A percentile compares a stretch with the other conserved stretches of the same genome.
Evolutionary conservation across 2,329 filamentous ascomycete species (phyloP).

Genomic region (Keithomyces neogunnii): DNA sequence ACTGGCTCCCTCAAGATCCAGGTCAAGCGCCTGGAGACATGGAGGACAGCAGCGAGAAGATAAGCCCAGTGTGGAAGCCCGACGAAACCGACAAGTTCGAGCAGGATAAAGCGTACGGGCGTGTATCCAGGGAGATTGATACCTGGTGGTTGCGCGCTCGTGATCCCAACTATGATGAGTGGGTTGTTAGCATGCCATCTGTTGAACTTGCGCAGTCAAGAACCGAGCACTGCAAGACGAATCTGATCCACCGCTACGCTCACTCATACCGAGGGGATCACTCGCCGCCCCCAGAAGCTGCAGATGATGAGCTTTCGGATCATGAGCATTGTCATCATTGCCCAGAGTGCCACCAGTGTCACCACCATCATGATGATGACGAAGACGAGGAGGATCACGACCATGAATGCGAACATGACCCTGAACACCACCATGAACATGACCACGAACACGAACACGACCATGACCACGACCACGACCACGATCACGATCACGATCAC

Average conservation of each 20-base stretch:
- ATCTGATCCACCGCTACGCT: slow-evolving; percentile 48
- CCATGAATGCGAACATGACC: slow-evolving; percentile 11
- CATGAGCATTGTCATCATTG: slow-evolving; percentile 28
- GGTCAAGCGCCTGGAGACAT: slow-evolving; percentile 21
- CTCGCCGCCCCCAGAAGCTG: slow-evolving; percentile 24
- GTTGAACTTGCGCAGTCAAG: slow-evolving; percentile 50
- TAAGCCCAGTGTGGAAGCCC: slow-evolving; percentile 40
- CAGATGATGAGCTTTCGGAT: slow-evolving; percentile 30
- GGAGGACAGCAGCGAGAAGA: slow-evolving; percentile 31
- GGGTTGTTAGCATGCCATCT: slow-evolving; percentile 50
- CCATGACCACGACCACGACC: slow-evolving; percentile 14
- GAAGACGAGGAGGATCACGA: slow-evolving; percentile 10
- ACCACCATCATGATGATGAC: slow-evolving; percentile 23
- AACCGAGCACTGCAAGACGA: slow-evolving; percentile 50
- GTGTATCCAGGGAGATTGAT: slow-evolving; percentile 57
- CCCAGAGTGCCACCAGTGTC: slow-evolving; percentile 18
- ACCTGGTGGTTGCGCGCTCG: slow-evolving; percentile 55
- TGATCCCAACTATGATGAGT: slow-evolving; percentile 51
- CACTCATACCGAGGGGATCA: slow-evolving; percentile 34
- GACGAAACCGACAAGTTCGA: slow-evolving; percentile 48
- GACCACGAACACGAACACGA: slow-evolving; percentile 22
- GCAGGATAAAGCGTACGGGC: slow-evolving; percentile 49
- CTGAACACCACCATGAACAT: slow-evolving; percentile 8
- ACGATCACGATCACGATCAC: slow-evolving; percentile 27
- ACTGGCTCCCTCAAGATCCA: slow-evolving; percentile 40